phyloP scores from a whole-genome alignment of 2,329 filamentous ascomycete species.

The Leptographium galeiforme region DNA sequence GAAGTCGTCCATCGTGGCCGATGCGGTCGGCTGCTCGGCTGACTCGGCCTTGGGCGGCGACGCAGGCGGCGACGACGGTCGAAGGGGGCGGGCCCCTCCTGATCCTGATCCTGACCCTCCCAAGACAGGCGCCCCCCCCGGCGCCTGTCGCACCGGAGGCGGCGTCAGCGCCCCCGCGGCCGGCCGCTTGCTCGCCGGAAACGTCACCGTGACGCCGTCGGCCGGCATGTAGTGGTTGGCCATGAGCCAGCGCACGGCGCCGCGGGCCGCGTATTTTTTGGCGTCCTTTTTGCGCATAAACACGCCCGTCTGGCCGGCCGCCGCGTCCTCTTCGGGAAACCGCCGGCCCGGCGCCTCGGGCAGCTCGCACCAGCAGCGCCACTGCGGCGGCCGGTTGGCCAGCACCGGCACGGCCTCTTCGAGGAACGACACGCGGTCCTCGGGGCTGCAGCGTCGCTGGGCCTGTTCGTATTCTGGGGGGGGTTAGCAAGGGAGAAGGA shows the following conservation, averaged over 20 bases:
- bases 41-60: no score
- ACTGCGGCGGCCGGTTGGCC: constrained; percentile 8
- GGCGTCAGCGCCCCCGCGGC: background rate
- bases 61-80: background rate
- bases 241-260: constrained; percentile 29
- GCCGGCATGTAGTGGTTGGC: constrained; percentile 16
- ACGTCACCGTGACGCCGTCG: constrained; percentile 6
- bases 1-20: background rate
- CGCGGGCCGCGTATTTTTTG: constrained; percentile 38
- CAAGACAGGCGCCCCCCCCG: no score
- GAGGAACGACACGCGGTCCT: constrained; percentile 10
- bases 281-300: constrained; percentile 34
- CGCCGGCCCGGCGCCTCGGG: constrained; percentile 12
- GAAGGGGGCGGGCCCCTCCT: no score
- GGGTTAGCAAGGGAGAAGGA: no score
- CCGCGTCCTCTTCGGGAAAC: constrained; percentile 11
- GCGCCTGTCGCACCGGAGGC: background rate
- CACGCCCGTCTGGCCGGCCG: no score
- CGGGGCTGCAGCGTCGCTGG: constrained; percentile 5
- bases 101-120: no score
- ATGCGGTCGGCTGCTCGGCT: no score
- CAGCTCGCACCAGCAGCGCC: constrained; percentile 15
- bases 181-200: background rate
- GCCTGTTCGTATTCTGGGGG: constrained; percentile 19
- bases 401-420: constrained; percentile 9